Base-by-base conservation (phyloP, 306 rosid genomes). In the Abrus precatorius region DNA sequence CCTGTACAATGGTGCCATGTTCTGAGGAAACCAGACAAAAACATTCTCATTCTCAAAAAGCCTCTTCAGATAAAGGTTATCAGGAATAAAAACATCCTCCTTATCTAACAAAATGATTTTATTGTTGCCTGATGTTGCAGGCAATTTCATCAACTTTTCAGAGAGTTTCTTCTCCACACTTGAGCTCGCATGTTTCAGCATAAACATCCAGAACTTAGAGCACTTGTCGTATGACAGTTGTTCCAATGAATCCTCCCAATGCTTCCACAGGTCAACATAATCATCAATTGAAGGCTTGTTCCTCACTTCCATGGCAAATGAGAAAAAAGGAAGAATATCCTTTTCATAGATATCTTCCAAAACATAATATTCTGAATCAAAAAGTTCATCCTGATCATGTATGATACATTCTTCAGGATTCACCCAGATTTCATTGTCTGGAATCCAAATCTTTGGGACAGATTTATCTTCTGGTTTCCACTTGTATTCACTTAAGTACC, bases 21-120 rank as follows among this genome's bases (percentile, higher is more conserved):
- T 86, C 43, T 80, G 86, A 70, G 97, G 97, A 82, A 79, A 86
- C 95, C 97, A 93, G 8, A 90, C 95, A 81, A 93, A 89, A 13
- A 91, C 30, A 1, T 45, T 86, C 76, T 54, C 54, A 34, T 45
- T 29, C 64, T 85, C 86, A 28, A 91, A 93, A 53, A 93, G 87
- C 50, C 78, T 87, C 87, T 85, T 88, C 74, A 93, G 30, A 47
- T 64, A 86, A 61, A 91, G 97, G 50, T 88, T 94, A 56, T 93
- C 92, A 6, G 90, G 90, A 68, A 93, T 71, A 62, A 90, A 93
- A 45, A 76, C 82, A 81, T 91, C 90, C 1, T 9, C 9, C 80
- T 86, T 91, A 74, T 84, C 77, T 2, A 67, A 5, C 88, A 93
- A 28, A 44, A 57, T 14, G 60, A 93, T 67, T 14, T 64, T 86